A percentile compares a stretch with the other conserved stretches of the same genome.
Evolutionary conservation across 352 stramenopile genomes (phyloP).

Genomic region (Aphanomyces cochlioides): DNA sequence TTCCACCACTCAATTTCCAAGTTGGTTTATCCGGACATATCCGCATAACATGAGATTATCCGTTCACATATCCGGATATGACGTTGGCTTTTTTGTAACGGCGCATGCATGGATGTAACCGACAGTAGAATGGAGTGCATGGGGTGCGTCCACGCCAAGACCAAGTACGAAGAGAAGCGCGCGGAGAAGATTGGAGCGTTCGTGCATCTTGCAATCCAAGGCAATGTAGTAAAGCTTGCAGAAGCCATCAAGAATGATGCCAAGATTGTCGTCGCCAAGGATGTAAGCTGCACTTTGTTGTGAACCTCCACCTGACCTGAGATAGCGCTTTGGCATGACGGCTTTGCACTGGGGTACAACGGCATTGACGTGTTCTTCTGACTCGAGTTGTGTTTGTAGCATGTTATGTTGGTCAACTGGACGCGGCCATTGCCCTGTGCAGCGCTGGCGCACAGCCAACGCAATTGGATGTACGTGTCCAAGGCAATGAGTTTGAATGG

Average conservation of each 20-base stretch:
- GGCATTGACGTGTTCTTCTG: background rate
- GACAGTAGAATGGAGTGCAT: background rate
- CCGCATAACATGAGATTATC: background rate
- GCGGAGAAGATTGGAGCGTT: conserved; percentile 37
- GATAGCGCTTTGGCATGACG: conserved; percentile 74
- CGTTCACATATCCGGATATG: background rate
- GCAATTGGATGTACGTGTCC: conserved; percentile 35
- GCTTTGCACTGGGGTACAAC: conserved; percentile 67
- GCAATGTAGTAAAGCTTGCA: conserved; percentile 46
- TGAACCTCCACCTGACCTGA: background rate
- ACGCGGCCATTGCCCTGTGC: conserved; percentile 53
- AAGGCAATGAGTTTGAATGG: background rate
- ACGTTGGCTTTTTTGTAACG: background rate
- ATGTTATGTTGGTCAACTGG: conserved; percentile 54
- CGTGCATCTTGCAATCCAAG: conserved; percentile 51
- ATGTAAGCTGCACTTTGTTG: conserved; percentile 39
- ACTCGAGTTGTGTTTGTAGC: conserved; percentile 33
- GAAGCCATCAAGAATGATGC: conserved; percentile 50
- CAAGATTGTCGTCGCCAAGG: conserved; percentile 49
- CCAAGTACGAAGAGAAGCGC: conserved; percentile 16
- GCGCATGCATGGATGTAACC: too few relatives aligned
- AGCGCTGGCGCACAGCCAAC: conserved; percentile 42
- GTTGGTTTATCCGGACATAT: background rate
- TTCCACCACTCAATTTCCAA: background rate
- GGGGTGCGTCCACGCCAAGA: background rate